Evolutionary conservation across 2,329 filamentous ascomycete genomes (phyloP), one percentile per base, ranked within the genome.

Genomic region (Neoascochyta sp.): DNA sequence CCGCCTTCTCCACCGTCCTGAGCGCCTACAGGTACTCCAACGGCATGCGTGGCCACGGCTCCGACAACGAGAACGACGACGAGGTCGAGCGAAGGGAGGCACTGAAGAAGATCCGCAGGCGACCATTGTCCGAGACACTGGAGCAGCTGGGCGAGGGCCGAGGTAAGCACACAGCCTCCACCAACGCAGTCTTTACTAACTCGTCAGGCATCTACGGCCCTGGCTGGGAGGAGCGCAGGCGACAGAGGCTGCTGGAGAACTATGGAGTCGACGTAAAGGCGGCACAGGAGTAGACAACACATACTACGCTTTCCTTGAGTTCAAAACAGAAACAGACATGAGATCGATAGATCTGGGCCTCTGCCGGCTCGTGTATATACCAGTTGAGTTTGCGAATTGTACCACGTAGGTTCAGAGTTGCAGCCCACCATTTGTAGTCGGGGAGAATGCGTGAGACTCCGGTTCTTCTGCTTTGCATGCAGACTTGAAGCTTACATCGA

Each of bases 151-250:
- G 88, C 30, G 89, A 95, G 71, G 87, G 87, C 47, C 78, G 88
- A 76, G 86, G 86, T 90, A 75, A 55, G 66, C 27, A 42, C 27
- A 14, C 7, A 5, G 11, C 18, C 4, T 14, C 15, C n/a, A 3
- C 7, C 11, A 3, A 9, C 4, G 2, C 11, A 10, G 4, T 10
- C 5, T 4, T 16, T 17, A 19, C 30, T 38, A 57, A 37, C 16
- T 12, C 5, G 30, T 6, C 49, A 95, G 88, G 84, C 32, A 86
- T 95, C 52, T 75, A 81, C 49, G 83, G 77, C 22, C 81, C 84
- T 10, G 86, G 86, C 29, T 95, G 92, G 60, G 83, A 86, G 50
- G 86, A 94, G 71, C 75, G 89, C 64, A 80, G 89, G 63, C 78
- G 79, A 47, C 73, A 88, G 69, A 76, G 86, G 51, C 75, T 95